Evolutionary conservation across 768 basidiomycete species (phyloP).

Genomic region (Leccinum obscurum): DNA sequence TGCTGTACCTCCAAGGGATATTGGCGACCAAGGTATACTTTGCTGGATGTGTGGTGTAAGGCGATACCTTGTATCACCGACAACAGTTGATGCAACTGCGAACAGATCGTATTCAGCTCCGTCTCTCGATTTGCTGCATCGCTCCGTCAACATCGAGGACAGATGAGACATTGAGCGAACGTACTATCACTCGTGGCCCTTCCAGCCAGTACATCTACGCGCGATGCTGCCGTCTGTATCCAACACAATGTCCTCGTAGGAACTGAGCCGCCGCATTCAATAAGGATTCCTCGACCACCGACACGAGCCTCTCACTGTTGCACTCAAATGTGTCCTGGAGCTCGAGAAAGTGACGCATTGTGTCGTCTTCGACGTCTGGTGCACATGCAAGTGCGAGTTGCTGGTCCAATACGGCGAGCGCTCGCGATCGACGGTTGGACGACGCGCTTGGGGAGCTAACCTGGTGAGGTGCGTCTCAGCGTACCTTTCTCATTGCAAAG

Average conservation of each 20-base stretch:
- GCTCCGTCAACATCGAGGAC: slow-evolving; percentile 2
- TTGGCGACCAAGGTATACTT: slow-evolving; percentile 65
- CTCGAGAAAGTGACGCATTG: slow-evolving; percentile 55
- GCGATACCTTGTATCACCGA: slow-evolving; percentile 76
- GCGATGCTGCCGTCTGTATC: slow-evolving; percentile 52
- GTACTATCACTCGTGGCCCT: slow-evolving; percentile 47
- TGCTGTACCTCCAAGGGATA: slow-evolving; percentile 62
- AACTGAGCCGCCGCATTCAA: slow-evolving; percentile 44
- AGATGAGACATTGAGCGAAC: slow-evolving; percentile 14
- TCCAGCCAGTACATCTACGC: slow-evolving; percentile 49
- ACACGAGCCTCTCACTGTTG: slow-evolving; percentile 55
- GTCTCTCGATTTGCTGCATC: slow-evolving; percentile 41
- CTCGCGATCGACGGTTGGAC: slow-evolving; percentile 47
- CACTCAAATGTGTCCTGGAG: slow-evolving; percentile 82
- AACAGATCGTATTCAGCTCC: slow-evolving; percentile 49
- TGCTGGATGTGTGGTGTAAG: slow-evolving; percentile 67
- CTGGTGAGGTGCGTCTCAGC: slow-evolving; percentile 39
- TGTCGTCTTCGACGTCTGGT: slow-evolving; percentile 41
- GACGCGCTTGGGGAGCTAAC: slow-evolving; percentile 64
- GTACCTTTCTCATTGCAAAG: not conserved
- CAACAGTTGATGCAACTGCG: slow-evolving; percentile 58
- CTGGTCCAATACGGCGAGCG: slow-evolving; percentile 56
- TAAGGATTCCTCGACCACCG: not conserved
- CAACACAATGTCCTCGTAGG: slow-evolving; percentile 64
- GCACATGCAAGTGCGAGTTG: slow-evolving; percentile 53